phyloP scores from a whole-genome alignment of 345 rosid species.

The Citrus mangshanensis region DNA sequence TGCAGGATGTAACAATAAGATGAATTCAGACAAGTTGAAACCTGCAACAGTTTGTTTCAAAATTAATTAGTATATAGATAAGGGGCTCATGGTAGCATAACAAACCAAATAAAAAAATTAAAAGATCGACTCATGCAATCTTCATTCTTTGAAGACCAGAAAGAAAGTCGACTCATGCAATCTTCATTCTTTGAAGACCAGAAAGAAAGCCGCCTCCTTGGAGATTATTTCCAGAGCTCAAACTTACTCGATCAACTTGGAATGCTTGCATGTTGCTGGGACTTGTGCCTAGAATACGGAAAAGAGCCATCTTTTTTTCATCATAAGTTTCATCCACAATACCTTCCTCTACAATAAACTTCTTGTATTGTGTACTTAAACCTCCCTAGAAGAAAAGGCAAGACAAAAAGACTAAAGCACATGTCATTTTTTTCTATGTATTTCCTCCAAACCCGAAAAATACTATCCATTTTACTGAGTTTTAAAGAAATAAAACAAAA shows the following conservation, averaged over 20 bases:
- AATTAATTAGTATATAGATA: not conserved
- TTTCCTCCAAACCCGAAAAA: not conserved
- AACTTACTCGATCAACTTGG: slow-evolving; percentile 71
- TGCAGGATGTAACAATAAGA: slow-evolving; percentile 75
- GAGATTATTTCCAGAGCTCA: slow-evolving; percentile 5
- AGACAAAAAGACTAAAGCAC: slow-evolving; percentile 4
- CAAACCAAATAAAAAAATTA: too few species aligned
- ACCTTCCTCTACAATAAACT: slow-evolving; percentile 39
- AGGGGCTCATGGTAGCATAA: not conserved
- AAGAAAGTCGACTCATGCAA: not conserved
- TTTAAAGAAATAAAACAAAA: not conserved
- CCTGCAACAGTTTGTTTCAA: slow-evolving; percentile 42
- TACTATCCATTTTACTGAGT: not conserved
- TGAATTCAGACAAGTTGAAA: slow-evolving; percentile 67
- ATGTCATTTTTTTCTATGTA: not conserved
- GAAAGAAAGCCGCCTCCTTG: not conserved
- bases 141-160: slow-evolving; percentile 4
- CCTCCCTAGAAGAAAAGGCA: slow-evolving; percentile 57
- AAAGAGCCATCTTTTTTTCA: slow-evolving; percentile 51
- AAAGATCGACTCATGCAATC: not conserved
- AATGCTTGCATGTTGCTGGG: slow-evolving; percentile 74
- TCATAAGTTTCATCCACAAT: slow-evolving; percentile 43
- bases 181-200: slow-evolving; percentile 1
- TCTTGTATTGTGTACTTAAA: slow-evolving; percentile 49
- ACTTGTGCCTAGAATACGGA: slow-evolving; percentile 70